Conservation (phyloP, 805 yeast species). For the Kodamaea nitidulidarum region DNA sequence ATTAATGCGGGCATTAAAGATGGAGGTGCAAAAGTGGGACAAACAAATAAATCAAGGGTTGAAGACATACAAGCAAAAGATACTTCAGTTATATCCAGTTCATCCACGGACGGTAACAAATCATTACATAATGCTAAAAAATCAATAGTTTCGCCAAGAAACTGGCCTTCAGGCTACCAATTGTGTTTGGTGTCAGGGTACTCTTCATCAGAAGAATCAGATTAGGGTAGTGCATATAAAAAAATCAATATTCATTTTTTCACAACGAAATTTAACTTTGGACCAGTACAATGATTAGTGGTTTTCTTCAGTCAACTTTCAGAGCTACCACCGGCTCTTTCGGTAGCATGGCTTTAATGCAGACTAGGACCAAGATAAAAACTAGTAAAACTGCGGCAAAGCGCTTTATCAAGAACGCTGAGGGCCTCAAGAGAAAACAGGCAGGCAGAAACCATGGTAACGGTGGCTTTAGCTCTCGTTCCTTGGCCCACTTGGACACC, state of each 20-base stretch:
- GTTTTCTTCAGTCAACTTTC: not conserved
- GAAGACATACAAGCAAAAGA: too few species aligned
- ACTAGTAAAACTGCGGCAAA: constrained; percentile 86
- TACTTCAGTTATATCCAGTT: too few species aligned
- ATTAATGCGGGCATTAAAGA: too few species aligned
- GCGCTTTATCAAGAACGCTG: constrained; percentile 76
- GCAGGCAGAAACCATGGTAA: constrained; percentile 93
- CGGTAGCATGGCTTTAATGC: constrained; percentile 24
- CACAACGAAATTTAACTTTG: not conserved
- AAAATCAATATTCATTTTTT: not conserved
- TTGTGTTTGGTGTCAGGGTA: not conserved
- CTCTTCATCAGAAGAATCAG: constrained; percentile 1
- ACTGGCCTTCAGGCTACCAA: not conserved
- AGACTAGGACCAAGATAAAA: constrained; percentile 51
- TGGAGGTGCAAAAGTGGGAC: too few species aligned
- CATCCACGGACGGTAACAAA: too few species aligned
- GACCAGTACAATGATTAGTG: not conserved
- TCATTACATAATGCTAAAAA: too few species aligned
- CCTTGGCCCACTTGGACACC: constrained; percentile 56
- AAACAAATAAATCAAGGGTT: too few species aligned
- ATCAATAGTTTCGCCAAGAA: too few species aligned
- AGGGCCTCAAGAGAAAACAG: constrained; percentile 51
- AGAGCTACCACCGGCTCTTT: constrained; percentile 16
- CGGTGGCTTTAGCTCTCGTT: constrained; percentile 74
- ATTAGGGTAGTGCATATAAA: not conserved